phyloP scores from a whole-genome alignment of 495 filamentous ascomycete species.

The Amorphotheca resinae region DNA sequence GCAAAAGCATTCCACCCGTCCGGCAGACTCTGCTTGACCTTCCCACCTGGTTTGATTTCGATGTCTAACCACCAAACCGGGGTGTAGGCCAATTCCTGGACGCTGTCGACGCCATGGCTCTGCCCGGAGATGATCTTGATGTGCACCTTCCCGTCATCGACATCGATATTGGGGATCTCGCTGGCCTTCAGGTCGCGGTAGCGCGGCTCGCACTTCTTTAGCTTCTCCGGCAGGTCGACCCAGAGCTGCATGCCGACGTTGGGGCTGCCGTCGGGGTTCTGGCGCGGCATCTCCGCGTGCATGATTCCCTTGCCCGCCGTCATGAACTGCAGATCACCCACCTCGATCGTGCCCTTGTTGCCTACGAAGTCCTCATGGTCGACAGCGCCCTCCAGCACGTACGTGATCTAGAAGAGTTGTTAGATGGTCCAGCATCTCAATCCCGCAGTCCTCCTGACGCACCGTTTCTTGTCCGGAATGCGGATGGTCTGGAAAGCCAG shows the following conservation, averaged over 20 bases:
- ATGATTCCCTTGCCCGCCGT: conserved; percentile 87
- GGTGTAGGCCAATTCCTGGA: conserved; percentile 86
- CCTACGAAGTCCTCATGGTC: conserved; percentile 97
- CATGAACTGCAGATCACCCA: conserved; percentile 95
- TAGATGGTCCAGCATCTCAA: conserved; percentile 30
- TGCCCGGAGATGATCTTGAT: conserved; percentile 87
- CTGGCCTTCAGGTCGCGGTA: conserved; percentile 69
- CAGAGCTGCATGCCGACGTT: conserved; percentile 89
- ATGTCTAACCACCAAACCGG: conserved; percentile 90
- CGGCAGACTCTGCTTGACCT: conserved; percentile 59
- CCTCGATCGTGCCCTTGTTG: conserved; percentile 69
- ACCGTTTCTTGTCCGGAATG: neutral
- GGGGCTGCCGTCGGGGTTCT: conserved; percentile 59
- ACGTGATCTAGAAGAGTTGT: conserved; percentile 65
- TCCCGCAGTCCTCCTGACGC: too few relatives aligned
- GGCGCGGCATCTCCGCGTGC: conserved; percentile 91
- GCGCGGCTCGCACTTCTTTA: conserved; percentile 82
- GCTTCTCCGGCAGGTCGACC: conserved; percentile 74
- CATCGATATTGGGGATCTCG: conserved; percentile 62
- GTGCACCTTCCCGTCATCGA: conserved; percentile 58
- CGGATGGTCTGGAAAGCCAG: conserved; percentile 78
- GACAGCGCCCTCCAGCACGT: conserved; percentile 67
- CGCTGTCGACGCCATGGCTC: conserved; percentile 68
- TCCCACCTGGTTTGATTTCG: conserved; percentile 67
- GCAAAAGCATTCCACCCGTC: conserved; percentile 84